Base-by-base conservation (phyloP, 2,329 filamentous ascomycete genomes). In the Colletotrichum noveboracense region DNA sequence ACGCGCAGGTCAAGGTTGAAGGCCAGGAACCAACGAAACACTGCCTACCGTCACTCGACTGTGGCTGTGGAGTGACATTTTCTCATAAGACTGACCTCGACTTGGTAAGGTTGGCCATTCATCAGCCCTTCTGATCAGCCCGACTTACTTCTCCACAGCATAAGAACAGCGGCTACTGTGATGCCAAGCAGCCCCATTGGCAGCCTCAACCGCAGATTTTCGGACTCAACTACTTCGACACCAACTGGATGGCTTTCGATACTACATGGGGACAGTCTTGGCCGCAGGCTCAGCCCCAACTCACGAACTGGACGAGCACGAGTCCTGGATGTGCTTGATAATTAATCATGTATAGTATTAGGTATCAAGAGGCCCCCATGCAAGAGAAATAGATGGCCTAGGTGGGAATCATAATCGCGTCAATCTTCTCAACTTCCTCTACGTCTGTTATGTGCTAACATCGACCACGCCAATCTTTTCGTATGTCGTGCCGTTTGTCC, bases 401-500 rank as follows among this genome's bases (percentile, higher is more conserved):
- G 43, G 43, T 16, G 18, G 24, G 21, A 21, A 16, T 16, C 56
- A 64, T 55, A 16, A 36, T 7, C 30, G 7, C 32, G 30, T 58
- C 66, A 34, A 52, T 38, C 28, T 62, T 48, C 55, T 52, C 43
- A 52, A 24, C 43, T 26, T 21, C 38, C 38, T 32, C 56, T 52
- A 24, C 30, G 26, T 48, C 13, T 55, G 21, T 21, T 28, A 75
- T 28, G 64, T 66, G n/a, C 64, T 58, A 5, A 70, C 75, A 3
- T 77, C 64, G 18, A 76, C 48, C 18, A 64, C 66, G 18, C 76
- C 76, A 7, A 77, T 66, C 24, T 72, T 75, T 30, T 69, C 67
- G 34, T 77, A 77, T 14, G 69, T 76, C n/a, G 58, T 77, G n/a
- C 74, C 76, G n/a, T 70, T 74, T 18, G 56, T 73, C 76, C 76